Percentiles rank a stretch among this genome's conserved stretches.
phyloP scores from a whole-genome alignment of 768 basidiomycete species.

The Boletus fagicola region DNA sequence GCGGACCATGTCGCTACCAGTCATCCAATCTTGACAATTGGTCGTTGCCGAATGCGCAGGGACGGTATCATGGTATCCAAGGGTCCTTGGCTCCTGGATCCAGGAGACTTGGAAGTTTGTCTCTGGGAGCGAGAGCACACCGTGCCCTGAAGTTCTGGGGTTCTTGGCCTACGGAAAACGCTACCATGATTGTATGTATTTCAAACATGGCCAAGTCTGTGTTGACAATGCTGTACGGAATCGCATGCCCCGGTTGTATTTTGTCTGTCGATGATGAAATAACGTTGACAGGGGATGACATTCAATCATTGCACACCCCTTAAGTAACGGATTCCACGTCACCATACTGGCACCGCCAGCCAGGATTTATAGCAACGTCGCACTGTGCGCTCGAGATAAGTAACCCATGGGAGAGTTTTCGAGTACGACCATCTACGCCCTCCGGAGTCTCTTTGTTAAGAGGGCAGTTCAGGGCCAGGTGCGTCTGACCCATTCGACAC shows the following conservation, averaged over 20 bases:
- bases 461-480: constrained; percentile 31
- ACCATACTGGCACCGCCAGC: background rate
- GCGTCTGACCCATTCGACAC: background rate
- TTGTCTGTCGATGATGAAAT: no score
- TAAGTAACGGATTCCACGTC: no score
- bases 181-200: no score
- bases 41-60: background rate
- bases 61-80: background rate
- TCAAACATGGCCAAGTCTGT: no score
- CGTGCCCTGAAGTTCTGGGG: no score
- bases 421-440: constrained; percentile 39
- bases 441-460: constrained; percentile 16
- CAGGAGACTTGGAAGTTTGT: background rate
- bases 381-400: background rate
- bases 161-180: no score
- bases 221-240: no score
- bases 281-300: background rate
- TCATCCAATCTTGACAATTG: background rate
- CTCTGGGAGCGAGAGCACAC: background rate
- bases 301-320: background rate
- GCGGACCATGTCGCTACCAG: background rate
- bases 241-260: no score
- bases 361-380: background rate
- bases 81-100: background rate
- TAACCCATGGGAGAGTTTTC: constrained; percentile 41